A percentile compares a stretch with the other conserved stretches of the same genome.
Evolutionary conservation across 768 basidiomycete genomes (phyloP).

Genomic region (Wakefieldia striispora): DNA sequence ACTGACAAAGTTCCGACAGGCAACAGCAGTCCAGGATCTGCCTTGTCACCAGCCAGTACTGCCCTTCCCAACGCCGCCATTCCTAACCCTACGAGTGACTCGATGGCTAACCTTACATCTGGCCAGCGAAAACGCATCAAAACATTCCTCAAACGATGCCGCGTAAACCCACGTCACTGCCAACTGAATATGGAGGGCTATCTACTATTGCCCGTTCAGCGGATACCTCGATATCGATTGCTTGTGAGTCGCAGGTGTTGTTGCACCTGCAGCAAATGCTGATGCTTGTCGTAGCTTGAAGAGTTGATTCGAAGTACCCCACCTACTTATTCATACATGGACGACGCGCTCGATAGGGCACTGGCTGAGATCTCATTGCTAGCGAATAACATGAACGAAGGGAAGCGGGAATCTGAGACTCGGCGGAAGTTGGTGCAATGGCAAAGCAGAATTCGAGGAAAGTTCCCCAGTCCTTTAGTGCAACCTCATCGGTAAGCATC

Average conservation of each 20-base stretch:
- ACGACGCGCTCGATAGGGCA: conserved; percentile 84
- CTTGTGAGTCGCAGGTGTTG: conserved; percentile 55
- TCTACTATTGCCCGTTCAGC: conserved; percentile 90
- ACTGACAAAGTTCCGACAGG: conserved; percentile 48
- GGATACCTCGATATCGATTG: conserved; percentile 94
- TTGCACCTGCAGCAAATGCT: not conserved
- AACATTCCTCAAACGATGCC: conserved; percentile 85
- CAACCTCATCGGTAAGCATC: conserved; percentile 85
- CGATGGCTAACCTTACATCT: conserved; percentile 60
- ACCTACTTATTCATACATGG: conserved; percentile 69
- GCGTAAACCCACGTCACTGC: conserved; percentile 84
- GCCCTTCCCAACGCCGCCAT: conserved; percentile 55
- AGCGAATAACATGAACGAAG: conserved; percentile 97
- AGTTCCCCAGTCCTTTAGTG: conserved; percentile 95
- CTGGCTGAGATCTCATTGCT: conserved; percentile 83
- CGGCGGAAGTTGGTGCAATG: conserved; percentile 87
- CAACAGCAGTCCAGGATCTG: conserved; percentile 34
- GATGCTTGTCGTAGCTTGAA: conserved; percentile 52
- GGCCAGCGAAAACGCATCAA: conserved; percentile 88
- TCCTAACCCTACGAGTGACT: conserved; percentile 39
- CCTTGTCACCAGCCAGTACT: conserved; percentile 54
- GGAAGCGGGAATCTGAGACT: conserved; percentile 93
- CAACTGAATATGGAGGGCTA: conserved; percentile 95
- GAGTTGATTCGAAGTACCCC: conserved; percentile 84
- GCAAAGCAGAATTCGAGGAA: conserved; percentile 86